Conservation (phyloP, 805 yeast genomes). For the Komagataella populi region DNA sequence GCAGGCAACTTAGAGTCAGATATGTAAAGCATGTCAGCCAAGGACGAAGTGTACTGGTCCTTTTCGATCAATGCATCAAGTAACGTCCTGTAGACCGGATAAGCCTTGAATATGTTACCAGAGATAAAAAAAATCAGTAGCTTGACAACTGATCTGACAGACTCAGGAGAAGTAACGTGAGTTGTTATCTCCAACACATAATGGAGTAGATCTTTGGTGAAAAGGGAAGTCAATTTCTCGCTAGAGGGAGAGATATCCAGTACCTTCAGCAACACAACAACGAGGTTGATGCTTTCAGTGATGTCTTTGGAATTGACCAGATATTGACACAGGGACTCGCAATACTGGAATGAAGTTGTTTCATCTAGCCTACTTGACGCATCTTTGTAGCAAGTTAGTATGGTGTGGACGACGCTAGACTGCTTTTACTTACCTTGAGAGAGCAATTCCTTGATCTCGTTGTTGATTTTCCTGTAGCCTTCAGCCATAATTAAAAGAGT, state of each 20-base stretch:
- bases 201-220: slow-evolving; percentile 26
- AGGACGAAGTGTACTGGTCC: neutral
- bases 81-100: neutral
- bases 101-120: neutral
- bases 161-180: neutral
- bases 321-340: slow-evolving; percentile 19
- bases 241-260: slow-evolving; percentile 30
- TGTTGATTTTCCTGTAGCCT: slow-evolving; percentile 13
- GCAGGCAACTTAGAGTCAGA: neutral
- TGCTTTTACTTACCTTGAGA: slow-evolving; percentile 3
- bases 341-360: slow-evolving; percentile 8
- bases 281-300: slow-evolving; percentile 36
- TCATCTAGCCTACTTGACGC: slow-evolving; percentile 9
- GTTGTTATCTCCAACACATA: slow-evolving; percentile 25
- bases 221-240: slow-evolving; percentile 18
- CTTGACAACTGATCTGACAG: neutral
- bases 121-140: neutral
- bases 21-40: neutral
- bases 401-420: neutral
- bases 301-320: slow-evolving; percentile 29
- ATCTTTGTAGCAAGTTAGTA: neutral
- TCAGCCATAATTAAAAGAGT: neutral
- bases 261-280: slow-evolving; percentile 38
- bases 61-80: neutral
- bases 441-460: slow-evolving; percentile 12